Conservation (phyloP, 768 basidiomycete genomes). For the Ephemerocybe angulata region DNA sequence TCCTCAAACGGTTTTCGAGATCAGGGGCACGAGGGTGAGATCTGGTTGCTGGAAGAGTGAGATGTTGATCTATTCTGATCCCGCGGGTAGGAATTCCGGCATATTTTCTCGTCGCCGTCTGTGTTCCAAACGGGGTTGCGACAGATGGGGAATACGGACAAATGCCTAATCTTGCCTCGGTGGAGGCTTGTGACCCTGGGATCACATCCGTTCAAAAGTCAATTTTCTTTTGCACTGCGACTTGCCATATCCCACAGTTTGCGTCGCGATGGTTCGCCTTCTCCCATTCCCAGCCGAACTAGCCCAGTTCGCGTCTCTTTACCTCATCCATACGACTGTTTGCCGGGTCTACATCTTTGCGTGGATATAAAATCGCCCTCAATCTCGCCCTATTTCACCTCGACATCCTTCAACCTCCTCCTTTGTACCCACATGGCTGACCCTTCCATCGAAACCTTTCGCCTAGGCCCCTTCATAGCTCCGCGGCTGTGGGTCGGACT, state of each 20-base stretch:
- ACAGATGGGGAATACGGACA: constrained; percentile 16
- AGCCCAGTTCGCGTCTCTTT: constrained; percentile 11
- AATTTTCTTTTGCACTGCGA: constrained; percentile 13
- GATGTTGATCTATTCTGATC: constrained; percentile 19
- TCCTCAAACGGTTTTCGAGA: constrained; percentile 15
- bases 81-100: constrained; percentile 27
- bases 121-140: constrained; percentile 9
- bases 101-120: constrained; percentile 24
- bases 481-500: constrained; percentile 75
- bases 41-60: constrained; percentile 14
- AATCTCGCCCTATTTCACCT: neutral
- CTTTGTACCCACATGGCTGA: neutral
- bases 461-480: constrained; percentile 51
- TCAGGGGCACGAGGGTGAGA: constrained; percentile 18
- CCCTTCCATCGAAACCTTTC: constrained; percentile 41
- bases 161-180: constrained; percentile 14
- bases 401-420: neutral
- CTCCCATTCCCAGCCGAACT: constrained; percentile 10
- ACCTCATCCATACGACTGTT: constrained; percentile 13
- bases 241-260: constrained; percentile 8
- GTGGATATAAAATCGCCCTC: constrained; percentile 14
- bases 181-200: constrained; percentile 17
- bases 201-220: constrained; percentile 18
- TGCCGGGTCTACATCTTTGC: constrained; percentile 16
- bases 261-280: constrained; percentile 8